Percentiles rank a stretch among this genome's conserved stretches.
phyloP scores from a whole-genome alignment of 306 rosid genomes.

The Oemleria cerasiformis region DNA sequence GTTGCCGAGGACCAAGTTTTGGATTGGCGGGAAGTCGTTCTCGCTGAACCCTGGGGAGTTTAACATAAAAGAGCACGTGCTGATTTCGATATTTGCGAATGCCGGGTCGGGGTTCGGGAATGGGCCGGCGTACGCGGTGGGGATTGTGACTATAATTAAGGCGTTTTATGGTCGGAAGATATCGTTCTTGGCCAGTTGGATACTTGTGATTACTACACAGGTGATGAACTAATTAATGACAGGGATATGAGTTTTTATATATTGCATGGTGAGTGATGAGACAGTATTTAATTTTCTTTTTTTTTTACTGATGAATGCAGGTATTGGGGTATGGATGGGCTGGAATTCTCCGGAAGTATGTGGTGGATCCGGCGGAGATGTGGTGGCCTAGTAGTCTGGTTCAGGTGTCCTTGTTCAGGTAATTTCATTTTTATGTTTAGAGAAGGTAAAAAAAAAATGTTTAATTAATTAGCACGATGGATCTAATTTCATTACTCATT shows the following conservation, averaged over 20 bases:
- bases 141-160: constrained; percentile 28
- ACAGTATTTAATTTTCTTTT: no score
- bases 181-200: constrained; percentile 28
- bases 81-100: constrained; percentile 39
- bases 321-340: constrained; percentile 52
- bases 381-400: constrained; percentile 40
- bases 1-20: constrained; percentile 41
- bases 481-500: no score
- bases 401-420: constrained; percentile 39
- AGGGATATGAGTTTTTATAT: no score
- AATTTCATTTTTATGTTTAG: not conserved
- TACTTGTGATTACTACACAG: constrained; percentile 33
- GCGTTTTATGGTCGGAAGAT: constrained; percentile 38
- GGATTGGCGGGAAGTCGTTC: constrained; percentile 28
- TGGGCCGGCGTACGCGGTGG: constrained; percentile 35
- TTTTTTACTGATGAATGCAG: constrained; percentile 19
- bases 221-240: not conserved
- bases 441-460: no score
- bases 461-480: no score
- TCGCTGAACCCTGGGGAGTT: constrained; percentile 41
- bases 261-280: no score
- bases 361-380: constrained; percentile 34
- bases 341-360: constrained; percentile 30
- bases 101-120: constrained; percentile 32
- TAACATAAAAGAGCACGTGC: constrained; percentile 40